These are phyloP conservation scores for Globisporangium mamillatum DNA, from an alignment of 352 stramenopile genomes.

Conservation along the genomic window DNA sequence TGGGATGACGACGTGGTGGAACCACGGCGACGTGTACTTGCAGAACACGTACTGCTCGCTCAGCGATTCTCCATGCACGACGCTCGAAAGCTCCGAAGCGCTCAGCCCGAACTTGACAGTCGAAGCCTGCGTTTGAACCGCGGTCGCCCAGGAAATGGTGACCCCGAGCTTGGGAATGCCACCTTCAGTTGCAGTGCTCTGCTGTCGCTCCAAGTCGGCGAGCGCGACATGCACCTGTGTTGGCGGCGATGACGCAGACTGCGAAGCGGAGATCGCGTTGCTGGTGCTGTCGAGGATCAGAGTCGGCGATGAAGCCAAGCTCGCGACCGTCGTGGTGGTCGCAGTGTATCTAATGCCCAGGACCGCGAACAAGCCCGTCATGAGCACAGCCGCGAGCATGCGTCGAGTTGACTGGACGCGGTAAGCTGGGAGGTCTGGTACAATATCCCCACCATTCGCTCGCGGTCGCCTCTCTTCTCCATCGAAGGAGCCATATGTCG, in stretches of 20 bases:
- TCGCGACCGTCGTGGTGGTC: neutral
- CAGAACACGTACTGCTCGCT: constrained; percentile 74
- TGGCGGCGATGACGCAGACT: neutral
- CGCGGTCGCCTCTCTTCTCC: neutral
- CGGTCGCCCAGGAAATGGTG: constrained; percentile 58
- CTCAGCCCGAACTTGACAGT: constrained; percentile 46
- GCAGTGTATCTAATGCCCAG: constrained; percentile 1
- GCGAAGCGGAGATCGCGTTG: neutral
- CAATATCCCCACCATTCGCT: neutral
- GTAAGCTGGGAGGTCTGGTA: neutral
- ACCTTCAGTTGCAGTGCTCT: neutral
- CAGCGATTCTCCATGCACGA: constrained; percentile 25
- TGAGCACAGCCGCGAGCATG: neutral
- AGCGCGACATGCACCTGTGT: constrained; percentile 12
- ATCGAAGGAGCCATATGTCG: constrained; percentile 1
- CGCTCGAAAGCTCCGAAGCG: constrained; percentile 22
- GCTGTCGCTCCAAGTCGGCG: neutral
- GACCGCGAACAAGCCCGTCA: neutral
- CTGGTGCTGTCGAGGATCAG: neutral
- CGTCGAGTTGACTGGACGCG: neutral
- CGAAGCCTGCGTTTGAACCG: constrained; percentile 37
- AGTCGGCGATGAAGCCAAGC: neutral
- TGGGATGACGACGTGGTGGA: constrained; percentile 71
- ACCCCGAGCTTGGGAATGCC: constrained; percentile 33
- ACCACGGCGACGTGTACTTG: constrained; percentile 68